Evolutionary conservation across 805 yeast genomes (phyloP), one percentile per base, ranked within the genome.

Genomic region (Ogataea pini): DNA sequence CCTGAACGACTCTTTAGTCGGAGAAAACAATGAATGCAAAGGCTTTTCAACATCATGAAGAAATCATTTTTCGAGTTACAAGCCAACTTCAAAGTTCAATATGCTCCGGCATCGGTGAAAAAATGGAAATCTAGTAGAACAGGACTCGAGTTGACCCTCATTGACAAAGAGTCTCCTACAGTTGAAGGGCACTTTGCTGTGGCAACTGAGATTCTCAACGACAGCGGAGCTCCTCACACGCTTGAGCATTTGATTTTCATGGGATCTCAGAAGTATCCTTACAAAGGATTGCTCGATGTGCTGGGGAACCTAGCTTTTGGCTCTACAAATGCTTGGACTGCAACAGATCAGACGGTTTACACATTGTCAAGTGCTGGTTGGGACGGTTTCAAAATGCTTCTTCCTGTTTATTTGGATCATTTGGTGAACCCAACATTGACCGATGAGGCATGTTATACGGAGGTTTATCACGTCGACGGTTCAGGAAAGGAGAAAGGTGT

Each of bases 251-350:
- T 94, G 65, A 77, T 92, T 31, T 94, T 94, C 66, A 88, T 90
- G 96, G 99, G 99, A 1, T 88, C 96, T 2, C 74, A 84, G 54
- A 82, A 83, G 49, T 88, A 82, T 59, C 98, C 98, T 0, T 92
- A 85, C 67, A 92, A 92, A 67, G 98, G 99, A 7, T 72, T 91
- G 42, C 72, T 94, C 41, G 99, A 94, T 62, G 83, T 83, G 9
- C 75, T 91, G 44, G 96, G 97, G 5, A 89, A 89, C 61, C 70
- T 87, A 48, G 83, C 89, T 52, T 86, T 85, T 67, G 86, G 96
- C 1, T 76, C 82, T 4, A 94, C 98, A 0, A 94, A 94, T 62
- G 99, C 99, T 0, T 91, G 97, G 97, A 94, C 99, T 0, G 89
- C 86, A 0, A 89, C 94, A 4, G 98, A 94, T 68, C 96, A 89